A percentile compares a stretch with the other conserved stretches of the same genome.
Conservation (phyloP, 805 yeast species). For the Metschnikowia hibisci region DNA sequence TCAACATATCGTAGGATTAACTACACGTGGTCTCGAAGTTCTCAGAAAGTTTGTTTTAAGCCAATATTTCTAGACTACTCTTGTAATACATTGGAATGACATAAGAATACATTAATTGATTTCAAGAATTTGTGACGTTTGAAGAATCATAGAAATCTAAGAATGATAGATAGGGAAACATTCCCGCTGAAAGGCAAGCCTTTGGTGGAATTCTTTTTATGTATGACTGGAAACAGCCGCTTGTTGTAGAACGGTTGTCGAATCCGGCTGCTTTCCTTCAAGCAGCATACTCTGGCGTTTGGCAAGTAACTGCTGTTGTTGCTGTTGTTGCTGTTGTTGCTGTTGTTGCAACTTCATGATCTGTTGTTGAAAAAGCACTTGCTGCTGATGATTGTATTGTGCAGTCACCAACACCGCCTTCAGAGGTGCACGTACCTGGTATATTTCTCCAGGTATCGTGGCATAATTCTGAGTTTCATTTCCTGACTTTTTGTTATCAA, state of each 20-base stretch:
- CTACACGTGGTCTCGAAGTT: no score
- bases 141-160: no score
- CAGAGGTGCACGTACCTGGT: constrained; percentile 45
- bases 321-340: constrained; percentile 33
- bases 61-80: neutral
- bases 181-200: no score
- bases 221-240: neutral
- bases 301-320: constrained; percentile 12
- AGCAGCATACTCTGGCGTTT: constrained; percentile 3
- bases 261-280: constrained; percentile 2
- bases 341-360: constrained; percentile 37
- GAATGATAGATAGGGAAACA: no score
- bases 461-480: constrained; percentile 41
- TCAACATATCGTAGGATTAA: no score
- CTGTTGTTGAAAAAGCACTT: constrained; percentile 43
- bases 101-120: neutral
- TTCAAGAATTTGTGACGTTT: no score
- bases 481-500: constrained; percentile 37
- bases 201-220: neutral
- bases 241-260: neutral
- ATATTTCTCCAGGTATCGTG: constrained; percentile 57
- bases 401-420: constrained; percentile 41
- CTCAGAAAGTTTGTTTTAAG: no score
- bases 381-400: constrained; percentile 41
- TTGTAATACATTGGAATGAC: neutral